Percentiles rank a stretch among this genome's conserved stretches.
These are phyloP conservation scores for Fraxinus sp. DNA, from an alignment of 305 asterid species.

Conservation along the genomic window DNA sequence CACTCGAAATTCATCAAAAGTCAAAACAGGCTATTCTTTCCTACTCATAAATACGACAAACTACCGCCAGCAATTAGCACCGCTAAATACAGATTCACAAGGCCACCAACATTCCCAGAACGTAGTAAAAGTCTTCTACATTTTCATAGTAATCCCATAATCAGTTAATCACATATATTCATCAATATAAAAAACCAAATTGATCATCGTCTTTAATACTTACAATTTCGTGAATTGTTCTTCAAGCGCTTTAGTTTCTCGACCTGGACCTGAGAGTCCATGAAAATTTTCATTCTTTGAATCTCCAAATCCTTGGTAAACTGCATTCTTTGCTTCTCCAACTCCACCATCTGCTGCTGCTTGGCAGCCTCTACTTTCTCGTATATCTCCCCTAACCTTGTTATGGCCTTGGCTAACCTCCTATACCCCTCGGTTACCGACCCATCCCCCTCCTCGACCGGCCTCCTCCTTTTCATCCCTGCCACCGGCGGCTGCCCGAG, in stretches of 20 bases:
- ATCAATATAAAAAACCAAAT: background rate
- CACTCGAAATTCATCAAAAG: background rate
- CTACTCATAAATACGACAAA: background rate
- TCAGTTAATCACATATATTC: constrained; percentile 7
- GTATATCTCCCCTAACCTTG: constrained; percentile 55
- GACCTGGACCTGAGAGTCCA: constrained; percentile 74
- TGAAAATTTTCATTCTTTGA: constrained; percentile 71
- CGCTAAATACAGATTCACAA: background rate
- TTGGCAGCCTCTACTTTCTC: constrained; percentile 79
- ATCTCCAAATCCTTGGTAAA: constrained; percentile 83
- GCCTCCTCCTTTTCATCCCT: constrained; percentile 36
- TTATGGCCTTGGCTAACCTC: constrained; percentile 67
- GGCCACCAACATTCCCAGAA: background rate
- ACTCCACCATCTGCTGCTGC: constrained; percentile 82
- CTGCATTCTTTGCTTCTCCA: constrained; percentile 89
- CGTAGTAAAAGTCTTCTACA: background rate
- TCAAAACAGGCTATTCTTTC: background rate
- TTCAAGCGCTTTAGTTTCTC: constrained; percentile 62
- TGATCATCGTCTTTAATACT: constrained; percentile 15
- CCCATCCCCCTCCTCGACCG: constrained; percentile 15
- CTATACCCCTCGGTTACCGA: constrained; percentile 43
- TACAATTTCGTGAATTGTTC: constrained; percentile 48
- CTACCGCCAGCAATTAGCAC: constrained; percentile 6
- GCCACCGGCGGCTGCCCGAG: constrained; percentile 17
- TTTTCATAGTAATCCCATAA: background rate